Evolutionary conservation across 257 asterid genomes (phyloP).

Genomic region (Nicotiana noctiflora): DNA sequence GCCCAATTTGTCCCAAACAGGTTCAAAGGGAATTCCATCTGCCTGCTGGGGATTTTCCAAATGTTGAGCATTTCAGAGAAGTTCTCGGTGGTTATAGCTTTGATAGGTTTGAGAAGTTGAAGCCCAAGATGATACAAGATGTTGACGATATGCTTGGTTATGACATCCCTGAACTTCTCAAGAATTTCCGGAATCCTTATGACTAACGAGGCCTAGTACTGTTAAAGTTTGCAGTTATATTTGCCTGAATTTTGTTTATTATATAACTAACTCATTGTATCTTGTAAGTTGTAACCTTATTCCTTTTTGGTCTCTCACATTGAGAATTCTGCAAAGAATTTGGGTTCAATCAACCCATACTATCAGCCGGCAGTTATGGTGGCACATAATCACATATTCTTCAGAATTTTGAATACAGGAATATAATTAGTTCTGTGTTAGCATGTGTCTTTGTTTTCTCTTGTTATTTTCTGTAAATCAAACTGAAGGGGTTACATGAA

Average conservation of each 20-base stretch:
- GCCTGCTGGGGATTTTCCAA: constrained; percentile 93
- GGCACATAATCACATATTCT: background rate
- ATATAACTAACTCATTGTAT: background rate
- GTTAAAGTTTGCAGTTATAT: background rate
- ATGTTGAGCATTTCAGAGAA: constrained; percentile 66
- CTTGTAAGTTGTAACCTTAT: background rate
- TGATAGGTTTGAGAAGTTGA: constrained; percentile 83
- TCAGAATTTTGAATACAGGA: background rate
- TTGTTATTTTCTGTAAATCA: background rate
- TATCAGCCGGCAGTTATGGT: background rate
- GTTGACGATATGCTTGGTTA: constrained; percentile 96
- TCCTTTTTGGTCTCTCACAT: background rate
- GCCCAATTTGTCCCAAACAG: constrained; percentile 25
- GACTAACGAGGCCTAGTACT: constrained; percentile 27
- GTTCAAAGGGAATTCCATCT: constrained; percentile 79
- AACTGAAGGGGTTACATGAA: background rate
- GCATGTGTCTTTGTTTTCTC: background rate
- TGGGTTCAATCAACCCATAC: background rate
- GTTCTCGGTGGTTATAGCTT: constrained; percentile 59
- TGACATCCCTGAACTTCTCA: constrained; percentile 79
- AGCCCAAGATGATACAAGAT: constrained; percentile 71
- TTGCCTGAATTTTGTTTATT: background rate
- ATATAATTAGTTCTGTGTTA: background rate
- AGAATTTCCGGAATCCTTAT: constrained; percentile 83
- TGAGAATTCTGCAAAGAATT: constrained; percentile 1